Base-by-base conservation (phyloP, 305 asterid genomes). In the Fraxinus sp. region DNA sequence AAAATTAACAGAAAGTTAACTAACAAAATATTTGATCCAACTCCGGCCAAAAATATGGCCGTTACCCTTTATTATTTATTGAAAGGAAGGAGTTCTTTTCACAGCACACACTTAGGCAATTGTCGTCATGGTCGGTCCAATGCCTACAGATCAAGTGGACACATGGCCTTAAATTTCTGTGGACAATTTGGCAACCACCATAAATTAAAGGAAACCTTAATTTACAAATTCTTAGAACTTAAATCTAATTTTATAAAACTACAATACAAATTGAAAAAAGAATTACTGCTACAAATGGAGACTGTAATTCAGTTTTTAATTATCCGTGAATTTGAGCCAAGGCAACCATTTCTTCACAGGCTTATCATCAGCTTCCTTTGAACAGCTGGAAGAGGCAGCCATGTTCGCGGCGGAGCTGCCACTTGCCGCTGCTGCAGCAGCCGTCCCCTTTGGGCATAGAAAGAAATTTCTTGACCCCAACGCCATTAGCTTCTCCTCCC, bases 381-480 rank as follows among this genome's bases (percentile, higher is more conserved):
- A 90, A 80, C 98, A 95, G 57, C 87, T 84, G 0, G 93, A 75
- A 20, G 82, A 35, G 0, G 91, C 84, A 44, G 85, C 18, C 49
- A 84, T 14, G 81, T 70, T 70, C 3, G 1, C 79, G 5, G 35
- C 73, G 0, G 82, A 82, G 18, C 85, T 82, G 14, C 59, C 83
- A 22, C 44, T 70, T 26, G 76, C 79, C 49, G 81, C 16, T 32
- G 75, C 62, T 32, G 75, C 62, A 13, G 75, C 62, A 22, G 74
- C 70, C 32, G 77, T 62, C 74, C n/a, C 64, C 80, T 79, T 90
- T 1, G 92, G 91, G 86, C 90, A 93, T 1, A 95, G 75, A 76
- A 92, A 95, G 89, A 92, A 93, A 90, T 92, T 95, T 73, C 98
- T 89, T 36, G 98, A 92, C 16, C 98, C 98, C 88, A 95, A 80